These are phyloP conservation scores for Penicillium sp. DNA, from an alignment of 2,329 filamentous ascomycete genomes.

Conservation along the genomic window DNA sequence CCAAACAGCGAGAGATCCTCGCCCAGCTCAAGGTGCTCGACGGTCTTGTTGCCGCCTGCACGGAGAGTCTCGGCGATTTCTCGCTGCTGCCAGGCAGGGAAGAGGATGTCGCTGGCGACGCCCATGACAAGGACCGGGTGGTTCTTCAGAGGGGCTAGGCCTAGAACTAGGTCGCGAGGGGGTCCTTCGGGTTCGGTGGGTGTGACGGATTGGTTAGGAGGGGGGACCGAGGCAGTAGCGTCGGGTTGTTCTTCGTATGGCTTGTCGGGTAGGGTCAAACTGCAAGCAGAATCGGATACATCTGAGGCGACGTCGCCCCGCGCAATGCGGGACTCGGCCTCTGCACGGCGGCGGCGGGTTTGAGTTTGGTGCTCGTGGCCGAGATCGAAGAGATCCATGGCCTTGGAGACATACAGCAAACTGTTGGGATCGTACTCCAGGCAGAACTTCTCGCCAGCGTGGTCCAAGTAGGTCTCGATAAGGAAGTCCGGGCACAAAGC, in stretches of 20 bases:
- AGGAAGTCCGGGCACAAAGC: conserved; percentile 96
- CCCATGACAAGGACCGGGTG: conserved; percentile 88
- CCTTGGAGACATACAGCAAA: conserved; percentile 93
- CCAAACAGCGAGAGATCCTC: conserved; percentile 95
- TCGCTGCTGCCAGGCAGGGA: conserved; percentile 96
- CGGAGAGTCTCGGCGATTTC: conserved; percentile 86
- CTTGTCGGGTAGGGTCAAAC: conserved; percentile 75
- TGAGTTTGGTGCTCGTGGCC: conserved; percentile 69
- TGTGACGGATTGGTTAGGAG: conserved; percentile 35
- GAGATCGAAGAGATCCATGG: conserved; percentile 97
- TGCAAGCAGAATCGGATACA: conserved; percentile 62
- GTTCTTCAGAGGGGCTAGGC: conserved; percentile 70
- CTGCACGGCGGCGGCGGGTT: conserved; percentile 62
- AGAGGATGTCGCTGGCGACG: conserved; percentile 92
- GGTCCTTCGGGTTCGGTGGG: conserved; percentile 49
- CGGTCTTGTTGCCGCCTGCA: conserved; percentile 73
- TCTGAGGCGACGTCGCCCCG: conserved; percentile 42
- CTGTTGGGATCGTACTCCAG: conserved; percentile 96
- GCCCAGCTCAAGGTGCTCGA: conserved; percentile 87
- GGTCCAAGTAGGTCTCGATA: conserved; percentile 97
- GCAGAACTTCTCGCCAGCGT: conserved; percentile 97
- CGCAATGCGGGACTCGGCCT: conserved; percentile 61
- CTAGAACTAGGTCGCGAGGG: conserved; percentile 76
- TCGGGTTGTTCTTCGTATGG: conserved; percentile 87
- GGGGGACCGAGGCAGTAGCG: conserved; percentile 43